Base-by-base conservation (phyloP, 352 stramenopile genomes). In the Globisporangium perplexum region DNA sequence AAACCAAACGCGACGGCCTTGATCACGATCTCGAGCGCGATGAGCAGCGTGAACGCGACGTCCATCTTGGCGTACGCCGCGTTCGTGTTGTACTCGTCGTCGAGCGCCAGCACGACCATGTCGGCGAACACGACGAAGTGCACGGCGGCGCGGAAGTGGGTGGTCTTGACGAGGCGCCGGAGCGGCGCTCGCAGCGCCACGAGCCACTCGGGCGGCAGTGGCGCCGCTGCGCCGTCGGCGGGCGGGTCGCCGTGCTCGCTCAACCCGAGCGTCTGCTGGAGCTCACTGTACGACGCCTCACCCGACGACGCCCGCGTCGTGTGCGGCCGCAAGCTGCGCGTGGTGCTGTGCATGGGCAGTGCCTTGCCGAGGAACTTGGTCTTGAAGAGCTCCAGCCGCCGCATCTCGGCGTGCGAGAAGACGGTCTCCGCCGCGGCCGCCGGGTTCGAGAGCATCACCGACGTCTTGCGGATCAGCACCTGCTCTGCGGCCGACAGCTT, bases 1-100 rank as follows among this genome's bases (percentile, higher is more conserved):
- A 78, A 53, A 4, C 77, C 74, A 26, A 85, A 81, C 2, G 78
- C 78, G 1, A 76, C n/a, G 2, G 64, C 62, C 57, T 88, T 88
- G 30, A 88, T 39, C 15, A 65, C 58, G 39, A 88, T 65, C 57
- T 92, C 81, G 39, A 88, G 49, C 3, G 81, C 44, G 20, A 88
- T 52, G 17, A 88, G 46, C 31, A 83, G 24, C n/a, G 81, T 92
- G 52, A 84, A 86, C 4, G 50, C 43, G 1, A 92, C 47, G 54
- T 90, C 81, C 18, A 92, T n/a, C 2, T 36, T 35, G 0, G 58
- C 59, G 24, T 68, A 53, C 14, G 65, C 42, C 3, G 68, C 55
- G 11, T 63, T 7, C 2, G 20, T 51, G 0, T 58, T 70, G 28
- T 72, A 73, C 35, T 78, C 70, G 42, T 86, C 70, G 55, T 90